A percentile compares a stretch with the other conserved stretches of the same genome.
These are phyloP conservation scores for Hanseniaspora taiwanica DNA, from an alignment of 805 yeast species.

Conservation along the genomic window DNA sequence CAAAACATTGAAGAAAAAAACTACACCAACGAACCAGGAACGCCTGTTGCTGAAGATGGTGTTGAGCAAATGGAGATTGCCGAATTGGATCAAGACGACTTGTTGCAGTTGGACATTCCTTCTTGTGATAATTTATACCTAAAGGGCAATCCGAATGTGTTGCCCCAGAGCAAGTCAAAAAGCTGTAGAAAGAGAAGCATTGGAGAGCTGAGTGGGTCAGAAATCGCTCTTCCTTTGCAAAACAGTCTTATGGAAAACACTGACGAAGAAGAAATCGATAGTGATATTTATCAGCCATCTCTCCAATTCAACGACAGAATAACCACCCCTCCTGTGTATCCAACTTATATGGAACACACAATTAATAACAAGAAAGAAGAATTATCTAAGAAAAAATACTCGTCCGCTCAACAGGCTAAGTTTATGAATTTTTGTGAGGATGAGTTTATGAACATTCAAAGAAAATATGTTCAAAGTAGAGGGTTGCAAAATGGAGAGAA, in stretches of 20 bases:
- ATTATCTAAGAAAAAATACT: slow-evolving; percentile 19
- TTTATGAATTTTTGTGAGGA: slow-evolving; percentile 43
- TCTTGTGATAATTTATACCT: neutral
- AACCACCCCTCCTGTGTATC: slow-evolving; percentile 3
- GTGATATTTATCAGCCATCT: slow-evolving; percentile 2
- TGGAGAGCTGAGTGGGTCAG: neutral
- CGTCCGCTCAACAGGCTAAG: slow-evolving; percentile 41
- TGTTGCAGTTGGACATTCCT: slow-evolving; percentile 4
- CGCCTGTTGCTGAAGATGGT: slow-evolving; percentile 6
- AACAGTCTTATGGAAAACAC: too few relatives aligned
- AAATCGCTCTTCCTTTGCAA: too few relatives aligned
- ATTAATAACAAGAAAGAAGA: too few relatives aligned
- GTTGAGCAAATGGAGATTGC: slow-evolving; percentile 3
- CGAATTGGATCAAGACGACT: slow-evolving; percentile 6
- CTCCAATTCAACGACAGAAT: slow-evolving; percentile 1
- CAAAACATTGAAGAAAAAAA: neutral
- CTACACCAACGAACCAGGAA: slow-evolving; percentile 3
- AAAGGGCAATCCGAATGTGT: neutral
- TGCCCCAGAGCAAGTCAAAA: neutral
- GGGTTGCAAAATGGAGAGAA: slow-evolving; percentile 20
- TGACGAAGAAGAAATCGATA: neutral
- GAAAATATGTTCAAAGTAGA: slow-evolving; percentile 36
- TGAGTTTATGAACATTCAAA: slow-evolving; percentile 37
- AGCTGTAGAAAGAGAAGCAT: neutral
- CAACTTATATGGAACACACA: slow-evolving; percentile 1